phyloP scores from a whole-genome alignment of 345 rosid genomes.

The Populus simonii region DNA sequence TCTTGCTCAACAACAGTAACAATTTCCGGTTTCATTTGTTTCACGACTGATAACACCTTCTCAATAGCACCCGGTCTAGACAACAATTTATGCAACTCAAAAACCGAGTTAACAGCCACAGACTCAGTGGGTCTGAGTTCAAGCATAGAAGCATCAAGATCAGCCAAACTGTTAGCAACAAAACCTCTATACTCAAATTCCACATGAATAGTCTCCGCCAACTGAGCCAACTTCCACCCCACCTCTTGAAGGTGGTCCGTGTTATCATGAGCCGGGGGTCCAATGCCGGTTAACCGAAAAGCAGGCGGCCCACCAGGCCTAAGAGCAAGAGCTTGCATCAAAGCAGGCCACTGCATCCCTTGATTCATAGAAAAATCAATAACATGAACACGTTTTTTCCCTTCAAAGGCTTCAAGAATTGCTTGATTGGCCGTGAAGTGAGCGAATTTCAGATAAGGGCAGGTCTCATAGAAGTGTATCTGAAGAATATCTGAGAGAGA shows the following conservation, averaged over 20 bases:
- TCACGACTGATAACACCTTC: slow-evolving; percentile 56
- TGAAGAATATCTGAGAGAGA: slow-evolving; percentile 56
- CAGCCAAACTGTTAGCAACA: slow-evolving; percentile 70
- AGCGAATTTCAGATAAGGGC: slow-evolving; percentile 84
- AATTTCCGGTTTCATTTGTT: slow-evolving; percentile 62
- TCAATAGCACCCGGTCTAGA: slow-evolving; percentile 63
- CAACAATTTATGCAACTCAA: slow-evolving; percentile 66
- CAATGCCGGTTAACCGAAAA: slow-evolving; percentile 76
- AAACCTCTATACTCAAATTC: slow-evolving; percentile 77
- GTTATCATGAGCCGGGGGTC: slow-evolving; percentile 65
- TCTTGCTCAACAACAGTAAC: slow-evolving; percentile 85
- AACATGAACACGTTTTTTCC: slow-evolving; percentile 58
- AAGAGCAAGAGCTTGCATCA: slow-evolving; percentile 76
- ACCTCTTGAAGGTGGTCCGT: slow-evolving; percentile 64
- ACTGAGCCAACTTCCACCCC: slow-evolving; percentile 69
- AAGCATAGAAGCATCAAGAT: slow-evolving; percentile 72
- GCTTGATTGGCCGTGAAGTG: slow-evolving; percentile 88
- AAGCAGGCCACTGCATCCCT: slow-evolving; percentile 87
- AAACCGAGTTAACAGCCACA: slow-evolving; percentile 79
- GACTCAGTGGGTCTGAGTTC: slow-evolving; percentile 59
- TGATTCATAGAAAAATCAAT: slow-evolving; percentile 70
- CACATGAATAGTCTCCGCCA: slow-evolving; percentile 63
- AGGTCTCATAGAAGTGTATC: slow-evolving; percentile 81
- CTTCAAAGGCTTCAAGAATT: slow-evolving; percentile 70
- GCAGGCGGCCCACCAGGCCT: slow-evolving; percentile 75